Evolutionary conservation across 2,329 filamentous ascomycete species (phyloP).

Genomic region (Curvularia spicifera): DNA sequence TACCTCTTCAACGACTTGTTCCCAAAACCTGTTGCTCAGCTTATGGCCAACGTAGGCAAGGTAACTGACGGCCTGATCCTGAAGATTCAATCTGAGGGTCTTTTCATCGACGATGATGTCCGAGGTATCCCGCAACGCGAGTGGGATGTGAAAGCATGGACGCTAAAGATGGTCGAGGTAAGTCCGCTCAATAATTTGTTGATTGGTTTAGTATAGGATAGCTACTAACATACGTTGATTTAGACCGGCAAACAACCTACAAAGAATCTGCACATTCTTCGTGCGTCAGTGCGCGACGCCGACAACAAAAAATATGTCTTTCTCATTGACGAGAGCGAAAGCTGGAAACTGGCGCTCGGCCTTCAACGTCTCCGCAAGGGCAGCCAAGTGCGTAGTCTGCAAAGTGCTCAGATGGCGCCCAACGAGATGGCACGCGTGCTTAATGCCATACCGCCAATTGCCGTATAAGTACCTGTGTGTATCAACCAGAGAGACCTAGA

Average conservation of each 20-base stretch:
- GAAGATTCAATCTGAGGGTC: conserved; percentile 88
- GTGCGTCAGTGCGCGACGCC: conserved; percentile 64
- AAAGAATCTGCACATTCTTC: conserved; percentile 60
- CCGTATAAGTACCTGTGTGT: neutral
- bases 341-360: conserved; percentile 67
- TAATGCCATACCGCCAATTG: conserved; percentile 37
- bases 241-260: conserved; percentile 55
- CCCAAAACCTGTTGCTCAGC: conserved; percentile 86
- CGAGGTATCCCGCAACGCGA: conserved; percentile 90
- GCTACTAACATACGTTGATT: conserved; percentile 16
- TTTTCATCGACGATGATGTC: conserved; percentile 97
- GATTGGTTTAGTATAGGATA: too few species aligned
- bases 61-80: conserved; percentile 93
- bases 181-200: conserved; percentile 9
- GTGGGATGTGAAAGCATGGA: conserved; percentile 99
- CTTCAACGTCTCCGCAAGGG: conserved; percentile 63
- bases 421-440: conserved; percentile 52
- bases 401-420: conserved; percentile 59
- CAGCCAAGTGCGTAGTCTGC: conserved; percentile 61
- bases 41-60: conserved; percentile 80
- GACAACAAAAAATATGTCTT: conserved; percentile 69
- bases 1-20: conserved; percentile 92
- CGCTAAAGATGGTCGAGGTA: conserved; percentile 83
- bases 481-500: neutral
- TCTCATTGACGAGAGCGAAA: conserved; percentile 64